phyloP scores from a whole-genome alignment of 2,329 filamentous ascomycete species.

The Parafenestella ontariensis region DNA sequence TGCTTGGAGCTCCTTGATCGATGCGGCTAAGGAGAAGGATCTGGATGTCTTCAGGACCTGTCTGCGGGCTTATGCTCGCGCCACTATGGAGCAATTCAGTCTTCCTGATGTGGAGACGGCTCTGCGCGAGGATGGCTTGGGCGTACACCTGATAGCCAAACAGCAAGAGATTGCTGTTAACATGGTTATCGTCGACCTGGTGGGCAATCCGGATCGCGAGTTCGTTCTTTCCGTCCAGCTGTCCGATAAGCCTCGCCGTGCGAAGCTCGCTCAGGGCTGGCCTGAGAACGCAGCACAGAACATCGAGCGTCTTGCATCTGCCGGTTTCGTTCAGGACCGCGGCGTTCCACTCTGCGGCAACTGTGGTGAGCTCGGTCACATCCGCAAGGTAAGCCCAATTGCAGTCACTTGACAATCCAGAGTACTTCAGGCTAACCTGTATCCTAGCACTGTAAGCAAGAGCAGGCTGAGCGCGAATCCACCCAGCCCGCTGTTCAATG shows the following conservation, averaged over 20 bases:
- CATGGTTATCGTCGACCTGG: constrained; percentile 60
- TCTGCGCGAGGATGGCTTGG: constrained; percentile 57
- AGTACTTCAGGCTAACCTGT: constrained; percentile 4
- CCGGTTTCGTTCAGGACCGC: constrained; percentile 68
- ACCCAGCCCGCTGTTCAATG: constrained; percentile 62
- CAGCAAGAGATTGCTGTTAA: constrained; percentile 53
- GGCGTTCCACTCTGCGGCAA: constrained; percentile 68
- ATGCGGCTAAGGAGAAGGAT: constrained; percentile 58
- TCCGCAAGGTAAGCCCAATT: constrained; percentile 46
- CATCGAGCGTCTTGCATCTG: constrained; percentile 67
- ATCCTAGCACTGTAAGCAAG: constrained; percentile 64
- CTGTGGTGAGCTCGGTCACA: constrained; percentile 71
- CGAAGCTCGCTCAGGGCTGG: constrained; percentile 64
- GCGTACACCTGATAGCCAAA: constrained; percentile 61
- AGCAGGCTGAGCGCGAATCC: constrained; percentile 58
- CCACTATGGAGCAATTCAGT: constrained; percentile 48
- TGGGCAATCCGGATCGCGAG: constrained; percentile 67
- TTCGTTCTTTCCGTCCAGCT: constrained; percentile 70
- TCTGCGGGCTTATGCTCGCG: constrained; percentile 59
- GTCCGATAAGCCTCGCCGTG: constrained; percentile 61
- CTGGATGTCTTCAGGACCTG: constrained; percentile 57
- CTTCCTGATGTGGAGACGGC: constrained; percentile 59
- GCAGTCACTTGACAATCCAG: not conserved
- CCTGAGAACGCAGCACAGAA: constrained; percentile 67
- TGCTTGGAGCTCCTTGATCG: constrained; percentile 59